Conservation (phyloP, 495 filamentous ascomycete genomes). For the Corynascus novoguineensis region DNA sequence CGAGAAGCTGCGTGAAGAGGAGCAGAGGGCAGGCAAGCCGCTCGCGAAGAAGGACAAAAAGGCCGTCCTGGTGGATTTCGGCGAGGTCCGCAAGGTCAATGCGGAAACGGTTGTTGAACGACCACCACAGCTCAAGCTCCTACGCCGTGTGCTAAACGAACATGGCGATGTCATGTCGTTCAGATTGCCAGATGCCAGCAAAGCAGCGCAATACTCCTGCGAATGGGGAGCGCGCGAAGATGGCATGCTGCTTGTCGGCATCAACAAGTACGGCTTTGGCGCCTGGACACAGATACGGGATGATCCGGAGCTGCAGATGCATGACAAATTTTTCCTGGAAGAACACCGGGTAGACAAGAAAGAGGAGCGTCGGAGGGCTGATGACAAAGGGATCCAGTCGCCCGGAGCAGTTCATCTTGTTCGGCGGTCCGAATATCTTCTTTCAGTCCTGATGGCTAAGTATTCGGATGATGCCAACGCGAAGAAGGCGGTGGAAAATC, state of each 20-base stretch:
- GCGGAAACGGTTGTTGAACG: slow-evolving; percentile 90
- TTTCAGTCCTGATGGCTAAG: slow-evolving; percentile 81
- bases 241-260: slow-evolving; percentile 93
- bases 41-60: slow-evolving; percentile 95
- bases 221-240: slow-evolving; percentile 90
- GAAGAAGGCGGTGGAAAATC: slow-evolving; percentile 80
- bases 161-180: slow-evolving; percentile 66
- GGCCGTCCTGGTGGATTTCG: slow-evolving; percentile 88
- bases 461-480: slow-evolving; percentile 63
- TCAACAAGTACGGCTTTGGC: slow-evolving; percentile 87
- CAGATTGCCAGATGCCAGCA: slow-evolving; percentile 84
- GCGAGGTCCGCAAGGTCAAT: slow-evolving; percentile 87
- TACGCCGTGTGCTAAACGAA: slow-evolving; percentile 63
- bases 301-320: slow-evolving; percentile 77
- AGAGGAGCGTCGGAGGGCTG: slow-evolving; percentile 73
- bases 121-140: slow-evolving; percentile 76
- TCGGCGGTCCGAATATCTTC: slow-evolving; percentile 86
- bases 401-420: slow-evolving; percentile 95
- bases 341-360: slow-evolving; percentile 98
- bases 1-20: slow-evolving; percentile 61
- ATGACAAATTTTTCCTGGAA: slow-evolving; percentile 92
- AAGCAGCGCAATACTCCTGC: slow-evolving; percentile 77
- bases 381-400: slow-evolving; percentile 76
- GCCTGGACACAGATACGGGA: slow-evolving; percentile 91
- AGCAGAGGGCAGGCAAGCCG: slow-evolving; percentile 64